Conservation (phyloP, 257 asterid species). For the Thymus quinquecostatus region DNA sequence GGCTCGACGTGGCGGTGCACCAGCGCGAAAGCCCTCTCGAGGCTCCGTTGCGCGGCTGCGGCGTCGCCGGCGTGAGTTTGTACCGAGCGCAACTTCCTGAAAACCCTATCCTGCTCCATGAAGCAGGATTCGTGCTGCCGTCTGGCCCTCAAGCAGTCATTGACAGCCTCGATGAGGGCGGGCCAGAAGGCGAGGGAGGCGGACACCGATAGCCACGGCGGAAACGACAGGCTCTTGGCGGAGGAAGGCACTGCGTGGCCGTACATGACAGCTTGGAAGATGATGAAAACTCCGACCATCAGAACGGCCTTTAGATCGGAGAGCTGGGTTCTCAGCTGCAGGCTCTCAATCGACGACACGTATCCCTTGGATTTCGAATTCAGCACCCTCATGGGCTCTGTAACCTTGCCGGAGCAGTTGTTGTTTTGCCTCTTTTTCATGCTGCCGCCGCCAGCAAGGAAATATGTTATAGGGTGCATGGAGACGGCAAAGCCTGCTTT, state of each 20-base stretch:
- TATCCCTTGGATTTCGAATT: neutral
- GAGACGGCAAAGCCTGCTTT: no score
- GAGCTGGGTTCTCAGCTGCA: neutral
- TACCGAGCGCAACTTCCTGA: neutral
- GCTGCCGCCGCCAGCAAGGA: neutral
- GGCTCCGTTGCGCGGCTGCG: neutral
- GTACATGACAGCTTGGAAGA: neutral
- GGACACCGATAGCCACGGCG: neutral
- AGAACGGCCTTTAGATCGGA: neutral
- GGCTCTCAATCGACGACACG: neutral
- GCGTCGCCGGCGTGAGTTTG: neutral
- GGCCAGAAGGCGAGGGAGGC: constrained; percentile 3
- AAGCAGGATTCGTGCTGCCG: neutral
- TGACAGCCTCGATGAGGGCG: neutral
- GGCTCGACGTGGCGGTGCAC: neutral
- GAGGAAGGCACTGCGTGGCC: neutral
- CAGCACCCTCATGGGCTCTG: neutral
- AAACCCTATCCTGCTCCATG: neutral
- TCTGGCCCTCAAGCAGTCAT: neutral
- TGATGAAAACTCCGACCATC: neutral
- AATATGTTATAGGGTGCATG: no score
- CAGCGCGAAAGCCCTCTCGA: neutral
- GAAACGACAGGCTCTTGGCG: neutral
- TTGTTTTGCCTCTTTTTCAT: no score
- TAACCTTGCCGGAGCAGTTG: no score